Percentiles rank a stretch among this genome's conserved stretches.
These are phyloP conservation scores for Coprinellus aureogranulatus DNA, from an alignment of 768 basidiomycete species.

Conservation along the genomic window DNA sequence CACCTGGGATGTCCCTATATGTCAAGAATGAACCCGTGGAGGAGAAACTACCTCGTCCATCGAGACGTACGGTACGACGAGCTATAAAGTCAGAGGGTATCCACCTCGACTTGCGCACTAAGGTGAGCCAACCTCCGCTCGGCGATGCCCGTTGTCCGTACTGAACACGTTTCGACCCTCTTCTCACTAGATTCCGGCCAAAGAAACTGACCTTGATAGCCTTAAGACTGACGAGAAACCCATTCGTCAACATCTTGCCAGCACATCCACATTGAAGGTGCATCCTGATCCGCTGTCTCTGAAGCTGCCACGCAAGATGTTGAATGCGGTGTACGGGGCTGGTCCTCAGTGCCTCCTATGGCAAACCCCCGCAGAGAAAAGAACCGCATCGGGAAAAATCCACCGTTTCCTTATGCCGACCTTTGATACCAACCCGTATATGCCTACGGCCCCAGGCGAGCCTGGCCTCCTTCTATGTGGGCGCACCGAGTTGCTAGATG, in stretches of 20 bases:
- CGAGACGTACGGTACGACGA: no score
- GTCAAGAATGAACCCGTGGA: no score
- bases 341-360: neutral
- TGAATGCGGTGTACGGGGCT: neutral
- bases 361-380: neutral
- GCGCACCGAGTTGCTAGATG: neutral
- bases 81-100: no score
- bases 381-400: neutral
- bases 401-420: neutral
- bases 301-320: neutral
- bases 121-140: no score
- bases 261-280: neutral
- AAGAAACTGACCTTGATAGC: neutral
- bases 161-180: no score
- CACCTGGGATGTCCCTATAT: no score
- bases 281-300: neutral
- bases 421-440: conserved; percentile 5
- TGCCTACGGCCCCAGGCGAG: conserved; percentile 8
- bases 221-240: neutral
- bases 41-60: no score
- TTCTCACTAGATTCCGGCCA: neutral
- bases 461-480: conserved; percentile 4
- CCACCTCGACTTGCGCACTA: no score
- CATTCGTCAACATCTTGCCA: neutral
- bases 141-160: no score